These are phyloP conservation scores for Colletotrichum plurivorum DNA, from an alignment of 2,329 filamentous ascomycete genomes.

Conservation along the genomic window DNA sequence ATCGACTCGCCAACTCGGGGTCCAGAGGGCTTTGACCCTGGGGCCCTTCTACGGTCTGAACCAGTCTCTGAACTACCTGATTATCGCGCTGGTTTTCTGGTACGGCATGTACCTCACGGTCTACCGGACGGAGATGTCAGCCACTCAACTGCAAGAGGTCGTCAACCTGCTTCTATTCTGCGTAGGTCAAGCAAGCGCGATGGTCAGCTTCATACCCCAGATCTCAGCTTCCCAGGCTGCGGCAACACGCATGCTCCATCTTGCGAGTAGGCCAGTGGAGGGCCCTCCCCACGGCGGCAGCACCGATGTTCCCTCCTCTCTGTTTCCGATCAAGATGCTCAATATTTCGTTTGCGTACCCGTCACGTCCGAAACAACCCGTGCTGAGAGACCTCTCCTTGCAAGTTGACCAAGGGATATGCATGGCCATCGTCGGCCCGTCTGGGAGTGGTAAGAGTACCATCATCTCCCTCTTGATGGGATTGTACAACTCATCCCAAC, in stretches of 20 bases:
- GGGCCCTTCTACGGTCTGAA: constrained; percentile 84
- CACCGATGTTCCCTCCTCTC: constrained; percentile 43
- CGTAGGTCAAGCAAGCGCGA: constrained; percentile 78
- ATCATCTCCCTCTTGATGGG: constrained; percentile 81
- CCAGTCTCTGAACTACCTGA: constrained; percentile 79
- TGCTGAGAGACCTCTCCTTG: constrained; percentile 54
- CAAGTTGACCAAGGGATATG: constrained; percentile 73
- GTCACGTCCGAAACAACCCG: constrained; percentile 58
- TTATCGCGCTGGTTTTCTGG: constrained; percentile 86
- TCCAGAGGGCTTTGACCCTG: constrained; percentile 75
- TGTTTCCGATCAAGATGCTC: constrained; percentile 66
- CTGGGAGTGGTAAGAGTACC: constrained; percentile 93
- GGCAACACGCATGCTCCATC: constrained; percentile 79
- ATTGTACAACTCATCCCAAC: constrained; percentile 68
- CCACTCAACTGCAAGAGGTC: constrained; percentile 77
- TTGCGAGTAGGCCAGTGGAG: constrained; percentile 71
- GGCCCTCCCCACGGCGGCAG: not conserved
- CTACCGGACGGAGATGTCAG: constrained; percentile 59
- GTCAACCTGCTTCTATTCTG: constrained; percentile 89
- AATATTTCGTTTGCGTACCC: constrained; percentile 82
- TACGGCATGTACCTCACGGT: constrained; percentile 79
- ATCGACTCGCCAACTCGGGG: constrained; percentile 71
- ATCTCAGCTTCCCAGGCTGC: constrained; percentile 81
- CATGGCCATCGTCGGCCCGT: constrained; percentile 85
- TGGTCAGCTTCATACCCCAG: constrained; percentile 84